Conservation (phyloP, 2,329 filamentous ascomycete species). For the Didymella glomerata region DNA sequence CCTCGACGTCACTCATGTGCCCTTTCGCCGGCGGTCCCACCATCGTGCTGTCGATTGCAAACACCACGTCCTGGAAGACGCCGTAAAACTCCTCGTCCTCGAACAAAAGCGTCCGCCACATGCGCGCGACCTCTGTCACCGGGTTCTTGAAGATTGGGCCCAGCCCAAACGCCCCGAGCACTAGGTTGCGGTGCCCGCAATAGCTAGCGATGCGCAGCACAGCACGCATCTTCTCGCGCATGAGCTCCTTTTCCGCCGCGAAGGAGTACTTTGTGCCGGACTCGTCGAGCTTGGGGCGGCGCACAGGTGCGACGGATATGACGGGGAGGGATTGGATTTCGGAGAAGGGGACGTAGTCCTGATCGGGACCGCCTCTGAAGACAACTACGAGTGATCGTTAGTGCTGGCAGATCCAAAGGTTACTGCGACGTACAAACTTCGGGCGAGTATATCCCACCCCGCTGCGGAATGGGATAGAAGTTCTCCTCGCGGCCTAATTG, state of each 20-base stretch:
- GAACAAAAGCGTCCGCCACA: constrained; percentile 57
- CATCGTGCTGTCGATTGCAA: constrained; percentile 54
- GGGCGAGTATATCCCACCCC: constrained; percentile 74
- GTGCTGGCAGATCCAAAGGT: neutral
- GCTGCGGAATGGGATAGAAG: constrained; percentile 76
- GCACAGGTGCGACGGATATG: constrained; percentile 76
- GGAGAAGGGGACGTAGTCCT: constrained; percentile 47
- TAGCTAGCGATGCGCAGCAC: constrained; percentile 72
- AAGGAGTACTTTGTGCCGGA: constrained; percentile 76
- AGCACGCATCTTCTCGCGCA: constrained; percentile 75
- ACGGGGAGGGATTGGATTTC: constrained; percentile 69
- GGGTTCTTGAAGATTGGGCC: constrained; percentile 58
- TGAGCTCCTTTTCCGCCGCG: constrained; percentile 73
- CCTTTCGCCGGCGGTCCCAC: constrained; percentile 44
- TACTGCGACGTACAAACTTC: constrained; percentile 64
- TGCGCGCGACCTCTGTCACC: constrained; percentile 53
- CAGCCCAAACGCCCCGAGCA: constrained; percentile 56
- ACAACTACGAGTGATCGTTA: constrained; percentile 61
- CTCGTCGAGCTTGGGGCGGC: constrained; percentile 76
- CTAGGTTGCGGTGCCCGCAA: constrained; percentile 51
- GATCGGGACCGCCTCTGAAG: constrained; percentile 71
- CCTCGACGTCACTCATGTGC: constrained; percentile 48
- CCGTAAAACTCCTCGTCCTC: constrained; percentile 56
- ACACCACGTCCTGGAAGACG: constrained; percentile 56
- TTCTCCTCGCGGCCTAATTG: constrained; percentile 46